phyloP scores from a whole-genome alignment of 257 asterid species.

The Nicotiana sylvestris region DNA sequence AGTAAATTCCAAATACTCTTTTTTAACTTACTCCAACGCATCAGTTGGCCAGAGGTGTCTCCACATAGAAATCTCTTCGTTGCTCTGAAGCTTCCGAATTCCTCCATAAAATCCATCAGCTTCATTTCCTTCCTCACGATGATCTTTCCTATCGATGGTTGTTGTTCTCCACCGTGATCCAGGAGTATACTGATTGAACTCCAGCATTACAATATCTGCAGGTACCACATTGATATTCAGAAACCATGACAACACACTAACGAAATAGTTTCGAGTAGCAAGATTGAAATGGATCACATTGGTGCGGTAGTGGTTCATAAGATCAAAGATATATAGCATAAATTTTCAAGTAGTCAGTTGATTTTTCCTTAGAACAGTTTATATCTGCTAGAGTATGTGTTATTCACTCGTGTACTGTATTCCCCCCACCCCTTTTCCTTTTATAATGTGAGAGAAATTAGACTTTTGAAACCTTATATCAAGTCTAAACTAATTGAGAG shows the following conservation, averaged over 20 bases:
- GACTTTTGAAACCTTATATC: not conserved
- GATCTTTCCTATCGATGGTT: constrained; percentile 53
- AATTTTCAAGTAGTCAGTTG: constrained; percentile 1
- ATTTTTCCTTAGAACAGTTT: not conserved
- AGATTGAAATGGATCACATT: not conserved
- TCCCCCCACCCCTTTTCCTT: not conserved
- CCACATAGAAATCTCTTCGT: constrained; percentile 62
- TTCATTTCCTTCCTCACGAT: constrained; percentile 72
- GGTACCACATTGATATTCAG: not conserved
- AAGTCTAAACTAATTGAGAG: not conserved
- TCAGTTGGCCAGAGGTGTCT: constrained; percentile 62
- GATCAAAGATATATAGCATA: not conserved
- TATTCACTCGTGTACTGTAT: not conserved
- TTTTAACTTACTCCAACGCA: constrained; percentile 46
- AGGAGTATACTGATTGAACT: constrained; percentile 74
- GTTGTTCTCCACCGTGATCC: constrained; percentile 83
- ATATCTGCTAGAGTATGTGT: not conserved
- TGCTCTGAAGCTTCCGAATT: constrained; percentile 40
- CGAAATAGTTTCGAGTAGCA: not conserved
- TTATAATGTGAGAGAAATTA: not conserved
- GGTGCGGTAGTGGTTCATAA: not conserved
- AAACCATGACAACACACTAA: not conserved
- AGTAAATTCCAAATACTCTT: no score
- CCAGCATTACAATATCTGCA: constrained; percentile 62
- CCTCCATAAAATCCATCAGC: constrained; percentile 79